A percentile compares a stretch with the other conserved stretches of the same genome.
These are phyloP conservation scores for Botrytis squamosa DNA, from an alignment of 2,329 filamentous ascomycete species.

Conservation along the genomic window DNA sequence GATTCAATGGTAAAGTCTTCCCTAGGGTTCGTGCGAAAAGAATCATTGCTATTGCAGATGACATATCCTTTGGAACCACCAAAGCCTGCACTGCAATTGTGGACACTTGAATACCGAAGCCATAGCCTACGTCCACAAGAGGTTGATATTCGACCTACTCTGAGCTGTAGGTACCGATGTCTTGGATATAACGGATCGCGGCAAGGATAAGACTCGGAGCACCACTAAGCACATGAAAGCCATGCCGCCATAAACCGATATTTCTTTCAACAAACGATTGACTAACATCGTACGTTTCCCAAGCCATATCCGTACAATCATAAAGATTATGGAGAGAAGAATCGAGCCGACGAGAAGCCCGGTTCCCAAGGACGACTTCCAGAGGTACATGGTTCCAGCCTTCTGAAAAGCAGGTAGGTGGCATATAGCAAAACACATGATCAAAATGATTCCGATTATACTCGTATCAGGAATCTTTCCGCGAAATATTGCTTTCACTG, in stretches of 20 bases:
- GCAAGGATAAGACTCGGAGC: no score
- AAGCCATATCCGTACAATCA: slow-evolving; percentile 19
- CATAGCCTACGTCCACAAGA: background rate
- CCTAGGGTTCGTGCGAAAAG: no score
- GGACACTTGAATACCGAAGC: background rate
- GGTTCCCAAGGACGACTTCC: slow-evolving; percentile 37
- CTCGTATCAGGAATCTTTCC: background rate
- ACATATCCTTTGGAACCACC: background rate
- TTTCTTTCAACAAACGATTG: background rate
- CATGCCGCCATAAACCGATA: slow-evolving; percentile 38
- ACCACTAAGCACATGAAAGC: slow-evolving; percentile 36
- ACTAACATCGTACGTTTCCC: background rate
- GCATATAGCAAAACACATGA: slow-evolving; percentile 34
- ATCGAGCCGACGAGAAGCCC: slow-evolving; percentile 34
- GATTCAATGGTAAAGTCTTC: no score
- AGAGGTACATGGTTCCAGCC: slow-evolving; percentile 27
- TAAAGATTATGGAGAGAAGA: slow-evolving; percentile 30
- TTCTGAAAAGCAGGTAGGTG: slow-evolving; percentile 34
- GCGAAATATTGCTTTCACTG: background rate
- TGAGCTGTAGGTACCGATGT: background rate
- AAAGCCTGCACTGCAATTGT: background rate
- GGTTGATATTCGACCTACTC: background rate
- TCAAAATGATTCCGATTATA: slow-evolving; percentile 16
- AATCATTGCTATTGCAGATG: background rate
- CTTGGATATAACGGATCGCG: background rate